These are phyloP conservation scores for Nitzschia inconspicua DNA, from an alignment of 108 stramenopile genomes.

Conservation along the genomic window DNA sequence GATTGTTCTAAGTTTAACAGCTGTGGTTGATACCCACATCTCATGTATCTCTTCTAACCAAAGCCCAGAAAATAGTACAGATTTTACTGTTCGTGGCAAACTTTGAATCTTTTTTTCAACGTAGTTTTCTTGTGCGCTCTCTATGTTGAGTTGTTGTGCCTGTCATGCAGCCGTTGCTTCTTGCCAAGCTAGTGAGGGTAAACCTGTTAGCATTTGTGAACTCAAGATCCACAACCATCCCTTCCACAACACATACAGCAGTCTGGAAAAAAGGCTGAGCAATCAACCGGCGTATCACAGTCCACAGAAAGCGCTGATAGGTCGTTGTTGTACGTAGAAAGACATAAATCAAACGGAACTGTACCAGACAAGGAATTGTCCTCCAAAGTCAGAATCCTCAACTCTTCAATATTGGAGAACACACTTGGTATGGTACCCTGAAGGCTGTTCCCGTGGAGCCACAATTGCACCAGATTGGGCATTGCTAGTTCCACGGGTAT, in stretches of 20 bases:
- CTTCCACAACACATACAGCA: constrained; percentile 15
- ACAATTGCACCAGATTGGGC: constrained; percentile 5
- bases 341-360: constrained; percentile 14
- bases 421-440: constrained; percentile 4
- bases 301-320: constrained; percentile 7
- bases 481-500: constrained; percentile 9
- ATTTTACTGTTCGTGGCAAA: no score
- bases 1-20: no score
- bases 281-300: constrained; percentile 4
- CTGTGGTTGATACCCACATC: no score
- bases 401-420: constrained; percentile 3
- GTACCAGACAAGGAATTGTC: background rate
- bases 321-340: background rate
- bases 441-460: constrained; percentile 6
- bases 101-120: no score
- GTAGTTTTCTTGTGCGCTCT: no score
- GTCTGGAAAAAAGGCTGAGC: constrained; percentile 6
- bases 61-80: no score
- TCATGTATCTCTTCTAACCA: constrained; percentile 29
- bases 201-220: no score
- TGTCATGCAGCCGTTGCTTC: no score
- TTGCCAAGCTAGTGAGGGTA: no score
- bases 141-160: no score
- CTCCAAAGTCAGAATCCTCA: constrained; percentile 7
- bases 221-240: constrained; percentile 6